Evolutionary conservation across 495 filamentous ascomycete genomes (phyloP).

Genomic region (Xylaria scruposa): DNA sequence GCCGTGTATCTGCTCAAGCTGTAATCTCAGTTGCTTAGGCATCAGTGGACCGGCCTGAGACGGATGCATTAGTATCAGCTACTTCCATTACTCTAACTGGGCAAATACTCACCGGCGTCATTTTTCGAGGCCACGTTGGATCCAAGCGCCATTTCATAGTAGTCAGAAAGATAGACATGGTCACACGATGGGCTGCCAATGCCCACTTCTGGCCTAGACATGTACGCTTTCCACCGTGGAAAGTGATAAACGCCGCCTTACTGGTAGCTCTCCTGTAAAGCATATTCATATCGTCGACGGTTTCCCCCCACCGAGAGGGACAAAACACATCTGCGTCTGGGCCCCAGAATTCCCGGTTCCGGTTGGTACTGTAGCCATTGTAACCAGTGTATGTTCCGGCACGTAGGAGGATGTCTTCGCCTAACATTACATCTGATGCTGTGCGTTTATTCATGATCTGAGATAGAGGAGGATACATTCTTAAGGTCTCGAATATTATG

Average conservation of each 20-base stretch:
- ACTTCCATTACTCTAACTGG: background rate
- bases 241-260: slow-evolving; percentile 41
- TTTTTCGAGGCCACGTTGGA: slow-evolving; percentile 18
- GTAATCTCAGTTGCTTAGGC: slow-evolving; percentile 2
- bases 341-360: slow-evolving; percentile 34
- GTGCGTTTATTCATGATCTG: slow-evolving; percentile 46
- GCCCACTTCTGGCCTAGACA: slow-evolving; percentile 43
- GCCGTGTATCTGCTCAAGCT: background rate
- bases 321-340: slow-evolving; percentile 31
- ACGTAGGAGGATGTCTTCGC: slow-evolving; percentile 29
- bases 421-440: slow-evolving; percentile 31
- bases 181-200: slow-evolving; percentile 8
- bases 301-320: slow-evolving; percentile 35
- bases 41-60: slow-evolving; percentile 14
- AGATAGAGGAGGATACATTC: slow-evolving; percentile 47
- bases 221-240: slow-evolving; percentile 43
- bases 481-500: slow-evolving; percentile 41
- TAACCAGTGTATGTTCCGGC: slow-evolving; percentile 37
- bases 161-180: slow-evolving; percentile 5
- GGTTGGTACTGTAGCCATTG: slow-evolving; percentile 34
- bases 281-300: slow-evolving; percentile 31
- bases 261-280: slow-evolving; percentile 31
- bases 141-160: slow-evolving; percentile 8
- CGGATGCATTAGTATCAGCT: background rate
- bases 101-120: slow-evolving; percentile 4